phyloP scores from a whole-genome alignment of 371 early-diverging fungal genomes.

The Mucor velutinosus region DNA sequence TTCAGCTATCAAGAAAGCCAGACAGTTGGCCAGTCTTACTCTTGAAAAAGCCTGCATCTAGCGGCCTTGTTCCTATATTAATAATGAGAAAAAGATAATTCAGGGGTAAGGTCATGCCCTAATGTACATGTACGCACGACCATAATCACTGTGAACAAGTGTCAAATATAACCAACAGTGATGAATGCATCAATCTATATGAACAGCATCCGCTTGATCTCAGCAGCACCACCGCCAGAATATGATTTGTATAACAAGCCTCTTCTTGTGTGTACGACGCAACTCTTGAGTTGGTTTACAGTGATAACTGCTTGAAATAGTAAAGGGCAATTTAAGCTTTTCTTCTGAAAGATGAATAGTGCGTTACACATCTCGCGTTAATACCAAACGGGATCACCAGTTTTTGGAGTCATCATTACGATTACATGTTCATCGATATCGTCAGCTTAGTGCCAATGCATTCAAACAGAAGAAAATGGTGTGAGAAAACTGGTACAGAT shows the following conservation, averaged over 20 bases:
- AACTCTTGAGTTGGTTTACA: background rate
- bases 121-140: background rate
- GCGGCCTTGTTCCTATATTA: background rate
- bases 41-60: background rate
- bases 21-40: too few species aligned
- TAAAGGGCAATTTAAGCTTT: background rate
- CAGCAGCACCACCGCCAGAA: background rate
- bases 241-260: background rate
- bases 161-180: background rate
- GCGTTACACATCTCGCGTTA: background rate
- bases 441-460: background rate
- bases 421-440: background rate
- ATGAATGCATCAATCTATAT: background rate
- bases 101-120: background rate
- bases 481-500: background rate
- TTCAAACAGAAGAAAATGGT: background rate
- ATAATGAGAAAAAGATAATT: background rate
- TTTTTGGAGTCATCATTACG: background rate
- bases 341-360: background rate
- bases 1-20: too few species aligned
- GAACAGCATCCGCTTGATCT: too few species aligned
- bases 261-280: background rate
- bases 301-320: background rate
- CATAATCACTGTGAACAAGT: background rate
- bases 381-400: background rate